Evolutionary conservation across 306 rosid genomes (phyloP).

Genomic region (Trifolium pratense): DNA sequence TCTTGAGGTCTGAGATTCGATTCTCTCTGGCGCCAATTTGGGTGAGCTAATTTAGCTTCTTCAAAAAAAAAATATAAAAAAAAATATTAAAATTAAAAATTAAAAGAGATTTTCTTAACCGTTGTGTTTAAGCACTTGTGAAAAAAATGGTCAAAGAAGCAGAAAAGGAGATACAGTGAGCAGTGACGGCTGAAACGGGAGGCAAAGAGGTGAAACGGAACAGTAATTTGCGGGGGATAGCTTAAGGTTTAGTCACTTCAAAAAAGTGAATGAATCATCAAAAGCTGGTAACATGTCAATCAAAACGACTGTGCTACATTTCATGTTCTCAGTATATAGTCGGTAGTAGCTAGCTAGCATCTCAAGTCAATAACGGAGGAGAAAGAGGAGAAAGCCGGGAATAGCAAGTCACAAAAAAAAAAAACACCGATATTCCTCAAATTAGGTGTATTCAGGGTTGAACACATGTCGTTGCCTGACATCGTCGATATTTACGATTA

Average conservation of each 20-base stretch:
- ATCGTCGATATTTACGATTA: too few relatives aligned
- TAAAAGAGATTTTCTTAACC: too few relatives aligned
- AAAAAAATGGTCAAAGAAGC: neutral
- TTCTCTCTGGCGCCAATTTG: too few relatives aligned
- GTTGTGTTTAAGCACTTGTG: too few relatives aligned
- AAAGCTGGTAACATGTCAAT: constrained; percentile 54
- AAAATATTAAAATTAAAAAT: too few relatives aligned
- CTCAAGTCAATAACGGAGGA: neutral
- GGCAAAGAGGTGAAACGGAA: constrained; percentile 25
- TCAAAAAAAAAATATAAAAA: too few relatives aligned
- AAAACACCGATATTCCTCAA: too few relatives aligned
- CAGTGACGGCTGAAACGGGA: constrained; percentile 57
- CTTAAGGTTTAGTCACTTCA: constrained; percentile 91
- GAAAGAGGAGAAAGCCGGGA: too few relatives aligned
- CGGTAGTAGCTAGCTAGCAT: neutral
- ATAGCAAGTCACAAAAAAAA: neutral
- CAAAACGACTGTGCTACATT: constrained; percentile 52
- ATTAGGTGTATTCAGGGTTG: too few relatives aligned
- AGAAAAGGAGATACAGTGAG: neutral
- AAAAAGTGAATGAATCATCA: constrained; percentile 36
- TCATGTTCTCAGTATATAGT: constrained; percentile 32
- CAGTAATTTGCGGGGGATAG: constrained; percentile 52
- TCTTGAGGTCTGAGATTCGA: too few relatives aligned
- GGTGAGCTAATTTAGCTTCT: too few relatives aligned
- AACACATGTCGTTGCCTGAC: too few relatives aligned